Conservation (phyloP, 2,329 filamentous ascomycete species). For the Herpotrichia juniperi region DNA sequence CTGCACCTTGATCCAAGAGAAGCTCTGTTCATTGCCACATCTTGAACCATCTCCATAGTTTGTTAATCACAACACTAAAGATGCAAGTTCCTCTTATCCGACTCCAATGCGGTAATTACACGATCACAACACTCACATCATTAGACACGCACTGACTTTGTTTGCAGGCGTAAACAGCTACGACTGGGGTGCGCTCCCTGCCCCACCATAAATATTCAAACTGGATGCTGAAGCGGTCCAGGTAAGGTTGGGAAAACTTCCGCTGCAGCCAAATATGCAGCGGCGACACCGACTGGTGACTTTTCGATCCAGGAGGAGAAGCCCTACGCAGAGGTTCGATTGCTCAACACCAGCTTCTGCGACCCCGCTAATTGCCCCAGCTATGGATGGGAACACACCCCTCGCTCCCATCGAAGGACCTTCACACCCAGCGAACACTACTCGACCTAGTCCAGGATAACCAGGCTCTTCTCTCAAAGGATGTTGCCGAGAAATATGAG, state of each 20-base stretch:
- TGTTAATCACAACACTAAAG: conserved; percentile 17
- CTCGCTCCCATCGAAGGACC: conserved; percentile 90
- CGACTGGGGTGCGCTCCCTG: conserved; percentile 75
- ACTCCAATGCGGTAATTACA: conserved; percentile 71
- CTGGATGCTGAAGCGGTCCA: conserved; percentile 44
- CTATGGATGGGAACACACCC: conserved; percentile 99
- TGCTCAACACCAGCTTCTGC: neutral
- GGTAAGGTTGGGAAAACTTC: conserved; percentile 88
- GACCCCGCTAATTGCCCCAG: conserved; percentile 54
- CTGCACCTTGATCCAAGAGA: too few relatives aligned
- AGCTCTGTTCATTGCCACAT: too few relatives aligned
- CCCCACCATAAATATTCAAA: conserved; percentile 28
- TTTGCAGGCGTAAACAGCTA: conserved; percentile 91
- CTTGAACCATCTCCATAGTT: neutral
- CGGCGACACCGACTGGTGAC: conserved; percentile 76
- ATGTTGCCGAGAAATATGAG: conserved; percentile 76
- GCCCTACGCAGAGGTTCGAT: conserved; percentile 85
- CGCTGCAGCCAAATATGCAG: conserved; percentile 86
- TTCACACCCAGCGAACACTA: conserved; percentile 81
- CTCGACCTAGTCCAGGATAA: conserved; percentile 90
- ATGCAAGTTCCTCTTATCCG: conserved; percentile 75
- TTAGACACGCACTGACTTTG: conserved; percentile 26
- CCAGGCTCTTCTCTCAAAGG: conserved; percentile 75
- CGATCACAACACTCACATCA: conserved; percentile 13
- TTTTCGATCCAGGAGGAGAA: conserved; percentile 83